Evolutionary conservation across 2,329 filamentous ascomycete genomes (phyloP).

Genomic region (Ophiostoma australiae): DNA sequence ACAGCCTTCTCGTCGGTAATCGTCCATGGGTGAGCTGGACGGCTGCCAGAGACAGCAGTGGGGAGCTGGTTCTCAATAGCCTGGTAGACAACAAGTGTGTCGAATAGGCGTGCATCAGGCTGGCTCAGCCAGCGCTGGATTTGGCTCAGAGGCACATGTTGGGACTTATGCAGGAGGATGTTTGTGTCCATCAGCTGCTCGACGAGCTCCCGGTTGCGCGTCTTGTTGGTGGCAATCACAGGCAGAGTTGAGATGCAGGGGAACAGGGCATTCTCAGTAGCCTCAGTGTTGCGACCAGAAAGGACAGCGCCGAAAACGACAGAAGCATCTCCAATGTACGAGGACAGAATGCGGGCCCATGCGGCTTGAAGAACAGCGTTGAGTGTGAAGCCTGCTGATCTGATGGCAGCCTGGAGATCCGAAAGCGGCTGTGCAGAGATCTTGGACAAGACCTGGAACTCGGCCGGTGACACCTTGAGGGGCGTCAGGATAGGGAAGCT

Average conservation of each 20-base stretch:
- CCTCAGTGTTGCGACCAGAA: slow-evolving; percentile 63
- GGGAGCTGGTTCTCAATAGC: slow-evolving; percentile 40
- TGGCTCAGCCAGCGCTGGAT: slow-evolving; percentile 67
- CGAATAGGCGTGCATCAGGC: slow-evolving; percentile 64
- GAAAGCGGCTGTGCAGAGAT: slow-evolving; percentile 39
- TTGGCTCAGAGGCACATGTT: slow-evolving; percentile 64
- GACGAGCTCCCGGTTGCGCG: slow-evolving; percentile 55
- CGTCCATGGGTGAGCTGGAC: slow-evolving; percentile 47
- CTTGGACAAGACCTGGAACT: slow-evolving; percentile 32
- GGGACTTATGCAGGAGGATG: slow-evolving; percentile 59
- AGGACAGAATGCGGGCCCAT: slow-evolving; percentile 70
- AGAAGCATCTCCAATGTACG: slow-evolving; percentile 68
- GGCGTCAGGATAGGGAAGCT: slow-evolving; percentile 75
- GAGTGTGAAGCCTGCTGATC: slow-evolving; percentile 59
- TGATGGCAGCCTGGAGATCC: slow-evolving; percentile 53
- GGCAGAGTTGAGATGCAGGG: slow-evolving; percentile 82
- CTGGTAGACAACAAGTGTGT: slow-evolving; percentile 82
- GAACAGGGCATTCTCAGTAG: slow-evolving; percentile 58
- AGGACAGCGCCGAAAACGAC: slow-evolving; percentile 78
- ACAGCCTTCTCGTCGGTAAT: slow-evolving; percentile 60
- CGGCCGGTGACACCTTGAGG: slow-evolving; percentile 40
- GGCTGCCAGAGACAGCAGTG: not conserved
- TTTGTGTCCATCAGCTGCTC: slow-evolving; percentile 61
- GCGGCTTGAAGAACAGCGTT: slow-evolving; percentile 71
- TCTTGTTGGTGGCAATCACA: slow-evolving; percentile 53